These are phyloP conservation scores for Corymbia calophylla DNA, from an alignment of 441 rosid species.

Conservation along the genomic window DNA sequence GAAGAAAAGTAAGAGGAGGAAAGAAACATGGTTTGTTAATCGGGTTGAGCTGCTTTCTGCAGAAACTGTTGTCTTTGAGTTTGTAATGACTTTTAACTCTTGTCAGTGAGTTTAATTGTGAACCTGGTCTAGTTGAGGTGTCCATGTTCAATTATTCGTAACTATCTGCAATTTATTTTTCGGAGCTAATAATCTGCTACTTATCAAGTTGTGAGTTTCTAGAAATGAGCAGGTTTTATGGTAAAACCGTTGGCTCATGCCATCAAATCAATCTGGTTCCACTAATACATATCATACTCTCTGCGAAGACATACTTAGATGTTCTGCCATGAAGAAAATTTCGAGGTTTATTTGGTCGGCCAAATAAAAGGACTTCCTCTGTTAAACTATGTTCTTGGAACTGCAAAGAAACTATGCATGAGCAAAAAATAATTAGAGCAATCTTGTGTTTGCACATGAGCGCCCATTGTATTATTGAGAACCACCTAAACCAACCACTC, in stretches of 20 bases:
- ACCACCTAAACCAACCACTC: background rate
- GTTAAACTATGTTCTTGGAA: background rate
- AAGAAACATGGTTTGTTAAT: background rate
- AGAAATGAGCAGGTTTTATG: background rate
- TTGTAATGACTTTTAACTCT: background rate
- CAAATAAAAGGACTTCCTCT: background rate
- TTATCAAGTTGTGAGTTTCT: background rate
- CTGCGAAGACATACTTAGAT: background rate
- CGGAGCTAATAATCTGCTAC: background rate
- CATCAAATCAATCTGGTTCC: background rate
- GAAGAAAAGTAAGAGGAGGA: background rate
- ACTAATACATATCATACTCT: background rate
- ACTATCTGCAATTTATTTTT: background rate
- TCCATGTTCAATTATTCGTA: background rate
- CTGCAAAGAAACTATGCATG: background rate
- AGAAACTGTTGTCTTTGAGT: background rate
- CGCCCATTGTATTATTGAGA: background rate
- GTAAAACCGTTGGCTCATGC: background rate
- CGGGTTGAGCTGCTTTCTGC: background rate
- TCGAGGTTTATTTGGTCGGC: background rate
- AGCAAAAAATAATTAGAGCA: background rate
- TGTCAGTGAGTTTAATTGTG: background rate
- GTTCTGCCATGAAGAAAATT: background rate
- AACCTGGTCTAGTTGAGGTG: background rate
- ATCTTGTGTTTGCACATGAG: background rate